Percentiles rank a stretch among this genome's conserved stretches.
Evolutionary conservation across 139 green algal genomes (phyloP).

Genomic region (Eudorina sp.): DNA sequence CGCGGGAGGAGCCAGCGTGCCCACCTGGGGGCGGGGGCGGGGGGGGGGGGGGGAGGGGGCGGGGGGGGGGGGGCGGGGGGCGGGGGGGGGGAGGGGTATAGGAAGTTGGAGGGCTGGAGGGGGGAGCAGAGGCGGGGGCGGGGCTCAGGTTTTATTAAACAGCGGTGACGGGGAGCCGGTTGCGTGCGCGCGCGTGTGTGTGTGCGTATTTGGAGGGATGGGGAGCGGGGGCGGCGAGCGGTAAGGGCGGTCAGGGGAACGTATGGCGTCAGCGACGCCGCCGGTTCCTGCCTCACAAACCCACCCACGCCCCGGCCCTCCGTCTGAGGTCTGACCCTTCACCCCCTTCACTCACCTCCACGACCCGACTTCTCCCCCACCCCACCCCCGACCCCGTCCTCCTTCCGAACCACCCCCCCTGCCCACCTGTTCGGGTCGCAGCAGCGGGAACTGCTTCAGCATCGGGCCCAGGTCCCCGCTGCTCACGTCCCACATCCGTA

Average conservation of each 20-base stretch:
- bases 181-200: too few species aligned
- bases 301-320: too few species aligned
- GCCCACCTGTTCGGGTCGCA: constrained; percentile 50
- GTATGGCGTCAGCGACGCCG: too few species aligned
- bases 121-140: too few species aligned
- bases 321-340: too few species aligned
- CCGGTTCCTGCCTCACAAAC: too few species aligned
- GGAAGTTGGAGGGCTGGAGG: background rate
- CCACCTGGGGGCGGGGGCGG: constrained; percentile 31
- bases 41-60: background rate
- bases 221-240: background rate
- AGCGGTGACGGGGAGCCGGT: too few species aligned
- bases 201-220: background rate
- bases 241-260: too few species aligned
- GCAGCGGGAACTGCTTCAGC: constrained; percentile 61
- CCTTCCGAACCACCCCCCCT: background rate
- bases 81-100: background rate
- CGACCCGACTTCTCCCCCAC: too few species aligned
- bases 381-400: too few species aligned
- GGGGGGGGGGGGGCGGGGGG: background rate
- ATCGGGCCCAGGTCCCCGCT: constrained; percentile 60
- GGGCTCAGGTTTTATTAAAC: too few species aligned
- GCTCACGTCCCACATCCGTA: constrained; percentile 70
- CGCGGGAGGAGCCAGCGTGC: constrained; percentile 48
- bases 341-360: too few species aligned